Base-by-base conservation (phyloP, 192 early-diverging fungal genomes). In the Dissophora globulifera region DNA sequence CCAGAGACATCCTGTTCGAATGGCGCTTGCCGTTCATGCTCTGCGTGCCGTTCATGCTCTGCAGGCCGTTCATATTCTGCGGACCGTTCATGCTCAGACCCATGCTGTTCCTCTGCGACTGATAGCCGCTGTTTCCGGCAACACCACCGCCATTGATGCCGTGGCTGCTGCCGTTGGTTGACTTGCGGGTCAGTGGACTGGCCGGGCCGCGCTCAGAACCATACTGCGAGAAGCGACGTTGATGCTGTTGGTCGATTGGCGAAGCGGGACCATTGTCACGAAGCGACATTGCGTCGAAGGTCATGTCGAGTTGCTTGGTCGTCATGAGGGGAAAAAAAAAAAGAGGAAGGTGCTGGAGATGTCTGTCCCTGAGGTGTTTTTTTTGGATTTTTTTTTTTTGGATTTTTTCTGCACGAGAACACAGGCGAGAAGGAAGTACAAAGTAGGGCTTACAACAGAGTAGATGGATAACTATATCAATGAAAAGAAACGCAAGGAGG, bases 221-320 rank as follows among this genome's bases (percentile, higher is more conserved):
- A 43, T 76, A 76, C 64, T 76, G 72, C 1, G 72, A 76, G 40
- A 61, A 76, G 45, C 72, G 72, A 10, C 72, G 62, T 16, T 76
- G 63, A 35, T 66, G 63, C 35, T 76, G 71, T 19, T 53, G 58
- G 58, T 76, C 72, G 6, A 76, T 56, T 10, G 72, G 72, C 17
- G 72, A 67, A 22, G 58, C 41, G 30, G 63, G 63, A 17, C 72
- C 72, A n/a, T 53, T 76, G 58, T 76, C 72, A 10, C 72, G 58
- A 40, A 76, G 62, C 27, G 62, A 60, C 63, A 76, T 50, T 49
- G 72, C 57, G 32, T 76, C 72, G 56, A 76, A 76, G 52, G 63
- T 61, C 72, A 76, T 76, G 52, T 76, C 72, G 45, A 76, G 72
- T 43, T 65, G 63, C 31, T 76, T 76, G 64, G 63, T 60, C 12